phyloP scores from a whole-genome alignment of 768 basidiomycete genomes.

The Boletus fagicola region DNA sequence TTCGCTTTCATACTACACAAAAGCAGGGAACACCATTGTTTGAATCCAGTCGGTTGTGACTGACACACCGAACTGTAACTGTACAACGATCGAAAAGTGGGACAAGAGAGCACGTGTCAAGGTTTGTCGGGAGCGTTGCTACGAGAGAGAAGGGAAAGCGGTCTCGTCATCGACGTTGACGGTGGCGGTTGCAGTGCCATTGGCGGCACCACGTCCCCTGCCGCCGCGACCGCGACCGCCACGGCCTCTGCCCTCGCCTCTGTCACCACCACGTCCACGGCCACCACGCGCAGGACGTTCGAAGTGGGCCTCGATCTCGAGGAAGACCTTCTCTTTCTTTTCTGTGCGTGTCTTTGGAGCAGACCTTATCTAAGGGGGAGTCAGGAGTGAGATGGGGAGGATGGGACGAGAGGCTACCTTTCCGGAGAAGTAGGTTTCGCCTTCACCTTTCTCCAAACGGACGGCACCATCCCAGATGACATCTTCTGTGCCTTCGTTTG shows the following conservation, averaged over 20 bases:
- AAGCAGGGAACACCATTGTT: constrained; percentile 7
- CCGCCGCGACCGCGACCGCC: constrained; percentile 43
- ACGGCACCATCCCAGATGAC: constrained; percentile 70
- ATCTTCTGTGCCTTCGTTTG: constrained; percentile 76
- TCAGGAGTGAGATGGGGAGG: constrained; percentile 3
- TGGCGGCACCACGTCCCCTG: constrained; percentile 43
- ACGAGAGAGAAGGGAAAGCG: constrained; percentile 88
- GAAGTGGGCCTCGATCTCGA: constrained; percentile 91
- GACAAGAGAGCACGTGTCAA: constrained; percentile 4
- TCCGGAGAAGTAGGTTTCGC: constrained; percentile 79
- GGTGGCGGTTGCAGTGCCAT: constrained; percentile 36
- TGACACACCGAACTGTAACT: constrained; percentile 10
- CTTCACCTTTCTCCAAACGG: constrained; percentile 62
- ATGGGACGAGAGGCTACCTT: constrained; percentile 57
- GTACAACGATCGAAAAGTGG: constrained; percentile 7
- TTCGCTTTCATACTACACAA: constrained; percentile 17
- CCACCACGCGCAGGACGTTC: constrained; percentile 75
- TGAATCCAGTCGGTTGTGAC: constrained; percentile 11
- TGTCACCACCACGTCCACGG: constrained; percentile 46
- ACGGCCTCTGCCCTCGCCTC: constrained; percentile 50
- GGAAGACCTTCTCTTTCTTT: constrained; percentile 88
- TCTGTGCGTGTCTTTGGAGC: constrained; percentile 66
- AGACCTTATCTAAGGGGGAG: constrained; percentile 52
- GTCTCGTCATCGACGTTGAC: constrained; percentile 79
- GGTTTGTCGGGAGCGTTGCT: constrained; percentile 15